phyloP scores from a whole-genome alignment of 1,284 basidiomycete species.

The Anthracocystis walkeri region DNA sequence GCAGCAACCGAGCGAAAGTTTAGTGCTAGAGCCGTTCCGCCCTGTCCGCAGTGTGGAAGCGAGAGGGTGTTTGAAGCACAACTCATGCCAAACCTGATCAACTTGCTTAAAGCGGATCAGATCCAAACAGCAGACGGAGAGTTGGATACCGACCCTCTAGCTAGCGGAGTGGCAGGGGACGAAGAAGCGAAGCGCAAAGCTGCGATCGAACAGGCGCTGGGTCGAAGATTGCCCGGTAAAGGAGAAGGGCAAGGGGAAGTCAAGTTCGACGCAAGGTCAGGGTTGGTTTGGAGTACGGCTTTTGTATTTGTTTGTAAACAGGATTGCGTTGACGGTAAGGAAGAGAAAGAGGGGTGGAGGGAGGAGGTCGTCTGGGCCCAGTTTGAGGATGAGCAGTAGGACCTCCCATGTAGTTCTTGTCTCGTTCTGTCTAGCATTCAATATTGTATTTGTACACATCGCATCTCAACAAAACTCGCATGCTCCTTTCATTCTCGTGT shows the following conservation, averaged over 20 bases:
- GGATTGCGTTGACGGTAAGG: constrained; percentile 50
- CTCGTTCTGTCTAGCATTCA: background rate
- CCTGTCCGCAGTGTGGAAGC: constrained; percentile 57
- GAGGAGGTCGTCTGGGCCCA: constrained; percentile 58
- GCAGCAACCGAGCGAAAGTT: constrained; percentile 4
- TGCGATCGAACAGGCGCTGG: constrained; percentile 60
- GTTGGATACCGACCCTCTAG: constrained; percentile 3
- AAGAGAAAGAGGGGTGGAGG: constrained; percentile 55
- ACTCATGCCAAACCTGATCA: constrained; percentile 68
- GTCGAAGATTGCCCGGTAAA: constrained; percentile 36
- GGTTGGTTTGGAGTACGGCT: constrained; percentile 64
- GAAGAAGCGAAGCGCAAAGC: constrained; percentile 40
- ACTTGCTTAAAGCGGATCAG: constrained; percentile 51
- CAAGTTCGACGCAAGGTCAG: constrained; percentile 40
- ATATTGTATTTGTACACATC: constrained; percentile 4
- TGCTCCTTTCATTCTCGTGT: too few species aligned
- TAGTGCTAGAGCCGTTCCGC: constrained; percentile 37
- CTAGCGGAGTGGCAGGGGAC: background rate
- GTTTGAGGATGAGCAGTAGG: constrained; percentile 56
- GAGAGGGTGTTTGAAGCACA: constrained; percentile 66
- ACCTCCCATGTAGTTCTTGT: background rate
- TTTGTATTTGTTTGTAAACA: constrained; percentile 63
- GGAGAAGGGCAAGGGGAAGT: constrained; percentile 1
- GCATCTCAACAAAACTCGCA: background rate
- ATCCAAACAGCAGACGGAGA: constrained; percentile 37